phyloP scores from a whole-genome alignment of 129 eudicot genomes.

The Pittosporum tobira region DNA sequence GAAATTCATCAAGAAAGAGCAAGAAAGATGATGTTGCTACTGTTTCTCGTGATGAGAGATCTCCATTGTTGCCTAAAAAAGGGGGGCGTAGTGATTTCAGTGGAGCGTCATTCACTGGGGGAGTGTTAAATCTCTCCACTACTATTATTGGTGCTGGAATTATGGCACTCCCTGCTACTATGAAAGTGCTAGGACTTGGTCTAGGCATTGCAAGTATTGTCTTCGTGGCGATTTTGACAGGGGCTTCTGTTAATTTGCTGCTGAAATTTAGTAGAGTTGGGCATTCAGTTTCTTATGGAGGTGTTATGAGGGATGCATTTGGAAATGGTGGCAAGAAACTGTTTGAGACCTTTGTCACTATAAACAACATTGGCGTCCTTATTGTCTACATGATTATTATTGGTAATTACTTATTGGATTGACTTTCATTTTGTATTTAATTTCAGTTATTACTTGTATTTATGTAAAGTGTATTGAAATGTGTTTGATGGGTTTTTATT shows the following conservation, averaged over 20 bases:
- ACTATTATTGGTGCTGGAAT: constrained; percentile 92
- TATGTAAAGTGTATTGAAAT: neutral
- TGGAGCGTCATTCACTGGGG: constrained; percentile 69
- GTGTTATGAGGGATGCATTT: constrained; percentile 63
- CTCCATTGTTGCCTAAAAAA: constrained; percentile 38
- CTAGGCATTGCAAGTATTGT: constrained; percentile 47
- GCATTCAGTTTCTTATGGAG: constrained; percentile 39
- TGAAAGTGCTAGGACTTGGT: constrained; percentile 66
- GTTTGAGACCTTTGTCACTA: constrained; percentile 49
- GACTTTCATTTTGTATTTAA: neutral
- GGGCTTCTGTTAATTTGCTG: constrained; percentile 42
- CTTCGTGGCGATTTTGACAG: constrained; percentile 50
- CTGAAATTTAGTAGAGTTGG: constrained; percentile 36
- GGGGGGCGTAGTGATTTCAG: constrained; percentile 34
- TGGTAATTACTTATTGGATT: constrained; percentile 27
- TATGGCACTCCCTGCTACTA: constrained; percentile 88
- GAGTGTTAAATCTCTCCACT: constrained; percentile 74
- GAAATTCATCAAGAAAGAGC: constrained; percentile 34
- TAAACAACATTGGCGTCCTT: constrained; percentile 55
- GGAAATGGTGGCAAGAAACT: constrained; percentile 48
- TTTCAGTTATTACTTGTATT: neutral
- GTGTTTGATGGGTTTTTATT: constrained; percentile 7
- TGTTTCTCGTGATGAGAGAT: constrained; percentile 26
- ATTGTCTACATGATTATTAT: constrained; percentile 80
- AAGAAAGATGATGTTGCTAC: constrained; percentile 21